Evolutionary conservation across 495 filamentous ascomycete species (phyloP).

Genomic region (Clavariopsis aquatica): DNA sequence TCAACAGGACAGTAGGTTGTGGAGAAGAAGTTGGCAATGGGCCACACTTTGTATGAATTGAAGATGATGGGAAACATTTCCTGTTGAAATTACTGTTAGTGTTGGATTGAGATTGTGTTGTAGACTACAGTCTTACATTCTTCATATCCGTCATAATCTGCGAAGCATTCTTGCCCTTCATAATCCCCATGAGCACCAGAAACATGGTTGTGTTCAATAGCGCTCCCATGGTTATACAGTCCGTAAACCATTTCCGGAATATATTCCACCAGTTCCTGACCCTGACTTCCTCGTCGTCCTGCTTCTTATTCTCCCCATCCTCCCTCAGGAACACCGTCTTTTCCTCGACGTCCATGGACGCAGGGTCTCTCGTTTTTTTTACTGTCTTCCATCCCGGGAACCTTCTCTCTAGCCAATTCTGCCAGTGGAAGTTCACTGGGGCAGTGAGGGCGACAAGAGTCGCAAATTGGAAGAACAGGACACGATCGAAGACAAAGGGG

Average conservation of each 20-base stretch:
- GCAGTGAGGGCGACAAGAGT: slow-evolving; percentile 17
- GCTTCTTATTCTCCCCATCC: not conserved
- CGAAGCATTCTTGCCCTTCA: slow-evolving; percentile 23
- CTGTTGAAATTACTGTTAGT: slow-evolving; percentile 1
- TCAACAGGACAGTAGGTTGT: slow-evolving; percentile 33
- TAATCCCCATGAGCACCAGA: slow-evolving; percentile 29
- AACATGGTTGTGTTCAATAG: slow-evolving; percentile 32
- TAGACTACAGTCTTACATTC: not conserved
- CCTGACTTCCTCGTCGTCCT: slow-evolving; percentile 8
- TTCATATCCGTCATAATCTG: slow-evolving; percentile 20
- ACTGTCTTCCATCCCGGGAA: slow-evolving; percentile 28
- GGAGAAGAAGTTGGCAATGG: slow-evolving; percentile 35
- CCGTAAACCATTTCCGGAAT: slow-evolving; percentile 32
- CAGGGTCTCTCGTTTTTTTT: slow-evolving; percentile 6
- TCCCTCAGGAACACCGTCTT: slow-evolving; percentile 11
- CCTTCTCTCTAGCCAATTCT: slow-evolving; percentile 20
- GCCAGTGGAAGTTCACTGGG: slow-evolving; percentile 34
- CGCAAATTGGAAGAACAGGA: slow-evolving; percentile 33
- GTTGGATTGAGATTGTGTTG: not conserved
- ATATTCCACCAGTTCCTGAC: slow-evolving; percentile 34
- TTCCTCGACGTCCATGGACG: slow-evolving; percentile 17
- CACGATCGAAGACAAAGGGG: slow-evolving; percentile 26
- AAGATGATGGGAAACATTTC: slow-evolving; percentile 29
- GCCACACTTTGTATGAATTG: slow-evolving; percentile 34
- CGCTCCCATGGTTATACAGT: slow-evolving; percentile 35